Evolutionary conservation across 257 asterid species (phyloP), one percentile per base, ranked within the genome.

Genomic region (Solanum tarapatanum): DNA sequence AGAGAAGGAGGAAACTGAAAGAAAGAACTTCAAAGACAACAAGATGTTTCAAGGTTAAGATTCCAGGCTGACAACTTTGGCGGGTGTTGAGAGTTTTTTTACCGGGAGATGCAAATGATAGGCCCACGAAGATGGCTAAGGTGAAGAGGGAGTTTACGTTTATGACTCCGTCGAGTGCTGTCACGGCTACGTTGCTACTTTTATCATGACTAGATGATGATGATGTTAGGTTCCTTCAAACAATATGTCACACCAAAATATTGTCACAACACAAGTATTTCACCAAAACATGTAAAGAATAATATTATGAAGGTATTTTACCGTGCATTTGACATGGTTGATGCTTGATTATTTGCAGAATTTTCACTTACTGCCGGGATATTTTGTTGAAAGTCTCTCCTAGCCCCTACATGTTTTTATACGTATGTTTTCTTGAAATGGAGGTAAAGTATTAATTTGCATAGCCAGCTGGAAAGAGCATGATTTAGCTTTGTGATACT

Each of bases 141-240:
- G 93, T 92, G 92, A 91, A 92, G 79, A 92, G 94, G 35, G 94
- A 92, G 93, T 92, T 92, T 5, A 92, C 94, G 87, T 87, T 32
- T 55, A 91, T 92, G 72, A 90, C 89, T 24, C 93, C 93, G 76
- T 91, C 93, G 1, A 92, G 92, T 62, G 93, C 94, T 17, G 93
- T 92, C 68, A 92, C 91, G 85, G 91, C 92, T 69, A 93, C 70
- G 86, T 89, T 92, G 70, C 92, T 90, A 14, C 39, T 69, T 69
- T 69, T 69, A 16, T 14, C 76, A 28, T 26, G 76, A 26, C 75
- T 68, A 26, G 37, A 16, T 26, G 75, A 68, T 26, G 76, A 28
- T 69, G 37, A 69, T 28, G 76, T 28, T 69, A 17, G 19, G 75
- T 68, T 28, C 75, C 36, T 68, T 30, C 75, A 24, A 66, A 5